Evolutionary conservation across 2,329 filamentous ascomycete genomes (phyloP).

Genomic region (Penicillium sp.): DNA sequence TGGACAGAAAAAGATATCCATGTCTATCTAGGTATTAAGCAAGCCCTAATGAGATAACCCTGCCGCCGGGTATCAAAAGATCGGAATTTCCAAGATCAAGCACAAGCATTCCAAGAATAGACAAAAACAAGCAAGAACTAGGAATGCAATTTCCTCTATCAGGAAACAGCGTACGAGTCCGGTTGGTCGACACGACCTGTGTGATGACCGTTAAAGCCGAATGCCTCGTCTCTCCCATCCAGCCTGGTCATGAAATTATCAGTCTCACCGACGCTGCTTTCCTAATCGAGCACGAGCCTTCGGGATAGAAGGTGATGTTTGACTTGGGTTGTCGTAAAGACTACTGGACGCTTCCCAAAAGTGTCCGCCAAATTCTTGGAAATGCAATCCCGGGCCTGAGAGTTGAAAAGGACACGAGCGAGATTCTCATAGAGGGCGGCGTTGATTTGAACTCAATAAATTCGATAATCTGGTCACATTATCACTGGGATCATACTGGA

Average conservation of each 20-base stretch:
- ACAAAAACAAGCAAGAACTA: no score
- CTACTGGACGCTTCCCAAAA: slow-evolving; percentile 20
- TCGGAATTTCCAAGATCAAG: no score
- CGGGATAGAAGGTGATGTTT: slow-evolving; percentile 21
- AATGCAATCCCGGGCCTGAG: slow-evolving; percentile 9
- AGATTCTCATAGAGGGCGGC: slow-evolving; percentile 18
- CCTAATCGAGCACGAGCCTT: slow-evolving; percentile 20
- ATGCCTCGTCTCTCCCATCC: background rate
- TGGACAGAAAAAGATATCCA: no score
- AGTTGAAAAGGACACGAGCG: slow-evolving; percentile 20
- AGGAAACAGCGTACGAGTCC: background rate
- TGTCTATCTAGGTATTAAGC: no score
- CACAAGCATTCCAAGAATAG: no score
- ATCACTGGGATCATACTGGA: background rate
- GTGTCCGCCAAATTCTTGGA: slow-evolving; percentile 7
- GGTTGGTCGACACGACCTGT: background rate
- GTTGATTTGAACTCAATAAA: slow-evolving; percentile 11
- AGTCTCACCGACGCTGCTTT: slow-evolving; percentile 19
- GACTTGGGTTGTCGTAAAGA: slow-evolving; percentile 22
- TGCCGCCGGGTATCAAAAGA: no score
- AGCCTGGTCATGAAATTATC: slow-evolving; percentile 15
- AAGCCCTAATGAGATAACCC: no score
- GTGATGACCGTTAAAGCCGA: background rate
- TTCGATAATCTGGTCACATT: slow-evolving; percentile 22
- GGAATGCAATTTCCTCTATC: background rate